These are phyloP conservation scores for Annona cherimola DNA, from an alignment of 164 flowering plant genomes.

Conservation along the genomic window DNA sequence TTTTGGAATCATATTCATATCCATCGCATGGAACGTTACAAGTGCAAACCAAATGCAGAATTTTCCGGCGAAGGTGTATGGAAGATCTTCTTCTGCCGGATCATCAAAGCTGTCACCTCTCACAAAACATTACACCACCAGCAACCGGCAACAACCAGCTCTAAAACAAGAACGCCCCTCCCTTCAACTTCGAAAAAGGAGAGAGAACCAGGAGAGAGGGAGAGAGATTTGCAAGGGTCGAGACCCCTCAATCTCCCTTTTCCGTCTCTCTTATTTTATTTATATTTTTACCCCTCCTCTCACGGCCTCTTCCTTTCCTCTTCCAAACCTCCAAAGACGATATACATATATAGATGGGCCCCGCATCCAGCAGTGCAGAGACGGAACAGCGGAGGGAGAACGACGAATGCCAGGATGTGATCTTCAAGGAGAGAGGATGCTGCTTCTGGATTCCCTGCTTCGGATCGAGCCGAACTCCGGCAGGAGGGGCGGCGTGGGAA, in stretches of 20 bases:
- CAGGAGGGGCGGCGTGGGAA: not conserved
- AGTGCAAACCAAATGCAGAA: not conserved
- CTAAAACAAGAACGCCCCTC: not conserved
- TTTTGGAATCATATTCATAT: too few species aligned
- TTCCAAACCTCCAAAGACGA: not conserved
- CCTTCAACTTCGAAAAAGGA: not conserved
- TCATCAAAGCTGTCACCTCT: not conserved
- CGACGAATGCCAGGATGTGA: not conserved
- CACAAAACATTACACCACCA: not conserved
- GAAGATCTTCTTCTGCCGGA: not conserved
- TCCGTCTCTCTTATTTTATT: not conserved
- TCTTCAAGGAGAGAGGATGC: not conserved
- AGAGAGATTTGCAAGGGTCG: not conserved
- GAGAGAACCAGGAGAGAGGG: not conserved
- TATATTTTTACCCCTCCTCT: not conserved
- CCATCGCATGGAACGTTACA: too few species aligned
- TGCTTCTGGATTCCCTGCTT: slow-evolving; percentile 6
- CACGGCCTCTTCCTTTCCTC: not conserved
- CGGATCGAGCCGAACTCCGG: not conserved
- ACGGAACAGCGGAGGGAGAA: not conserved
- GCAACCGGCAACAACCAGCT: not conserved
- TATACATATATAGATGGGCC: not conserved
- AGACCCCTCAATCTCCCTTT: not conserved
- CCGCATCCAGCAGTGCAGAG: not conserved
- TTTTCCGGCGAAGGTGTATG: not conserved